Conservation (phyloP, 2,329 filamentous ascomycete genomes). For the Nigrograna mackinnonii region DNA sequence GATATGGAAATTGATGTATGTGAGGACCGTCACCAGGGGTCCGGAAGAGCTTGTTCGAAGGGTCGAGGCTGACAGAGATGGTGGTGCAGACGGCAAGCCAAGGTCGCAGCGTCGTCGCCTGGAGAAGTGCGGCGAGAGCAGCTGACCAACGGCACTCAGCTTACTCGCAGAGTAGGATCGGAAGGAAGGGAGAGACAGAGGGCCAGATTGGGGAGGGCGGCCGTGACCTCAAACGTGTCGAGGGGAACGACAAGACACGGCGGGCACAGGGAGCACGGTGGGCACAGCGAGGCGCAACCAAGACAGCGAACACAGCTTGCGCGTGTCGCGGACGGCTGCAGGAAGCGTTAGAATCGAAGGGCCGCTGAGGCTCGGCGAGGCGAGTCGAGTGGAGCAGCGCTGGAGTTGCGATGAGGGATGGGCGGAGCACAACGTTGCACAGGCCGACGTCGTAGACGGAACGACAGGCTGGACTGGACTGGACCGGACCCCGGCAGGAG, state of each 20-base stretch:
- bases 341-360: conserved; percentile 24
- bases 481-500: not conserved
- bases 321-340: conserved; percentile 33
- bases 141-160: conserved; percentile 25
- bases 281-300: conserved; percentile 3
- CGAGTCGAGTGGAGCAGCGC: not conserved
- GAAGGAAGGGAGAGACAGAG: conserved; percentile 17
- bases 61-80: conserved; percentile 3
- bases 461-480: not conserved
- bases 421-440: conserved; percentile 4
- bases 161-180: conserved; percentile 13
- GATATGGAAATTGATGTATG: conserved; percentile 4
- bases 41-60: conserved; percentile 2
- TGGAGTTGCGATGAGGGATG: conserved; percentile 1
- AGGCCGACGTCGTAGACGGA: conserved; percentile 1
- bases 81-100: conserved; percentile 11
- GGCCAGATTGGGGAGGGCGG: conserved; percentile 9
- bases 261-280: conserved; percentile 1
- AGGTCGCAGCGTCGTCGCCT: conserved; percentile 16
- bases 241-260: conserved; percentile 9
- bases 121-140: conserved; percentile 17
- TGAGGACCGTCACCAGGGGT: conserved; percentile 7
- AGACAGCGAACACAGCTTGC: conserved; percentile 19
- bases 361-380: not conserved
- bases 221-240: conserved; percentile 19